phyloP scores from a whole-genome alignment of 208 protist species.

The Tritrichomonas foetus region DNA sequence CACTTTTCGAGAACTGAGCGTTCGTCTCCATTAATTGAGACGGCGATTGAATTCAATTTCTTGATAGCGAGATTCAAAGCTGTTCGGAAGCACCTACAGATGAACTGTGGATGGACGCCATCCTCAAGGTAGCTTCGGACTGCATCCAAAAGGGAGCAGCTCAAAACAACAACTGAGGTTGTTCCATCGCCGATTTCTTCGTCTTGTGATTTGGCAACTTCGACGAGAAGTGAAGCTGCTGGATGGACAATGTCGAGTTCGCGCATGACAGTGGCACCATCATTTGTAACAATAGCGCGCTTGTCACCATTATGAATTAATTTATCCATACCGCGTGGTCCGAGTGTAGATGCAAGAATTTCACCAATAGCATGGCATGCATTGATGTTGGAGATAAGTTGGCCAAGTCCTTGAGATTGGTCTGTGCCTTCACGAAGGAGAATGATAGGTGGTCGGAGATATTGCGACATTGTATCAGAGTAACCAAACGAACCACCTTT shows the following conservation, averaged over 20 bases:
- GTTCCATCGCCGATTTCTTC: conserved; percentile 99
- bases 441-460: conserved; percentile 80
- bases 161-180: conserved; percentile 97
- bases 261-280: conserved; percentile 99
- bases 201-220: conserved; percentile 94
- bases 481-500: too few species aligned
- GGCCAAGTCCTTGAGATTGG: conserved; percentile 91
- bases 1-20: conserved; percentile 74
- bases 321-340: conserved; percentile 99
- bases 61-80: conserved; percentile 51
- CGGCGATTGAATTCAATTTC: conserved; percentile 77
- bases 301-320: conserved; percentile 74
- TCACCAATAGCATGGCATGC: conserved; percentile 83
- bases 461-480: not conserved
- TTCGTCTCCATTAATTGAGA: conserved; percentile 67
- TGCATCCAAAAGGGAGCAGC: conserved; percentile 92
- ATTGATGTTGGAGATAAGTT: conserved; percentile 99
- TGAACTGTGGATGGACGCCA: conserved; percentile 95
- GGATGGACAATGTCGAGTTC: conserved; percentile 99
- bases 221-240: conserved; percentile 93
- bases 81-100: conserved; percentile 84
- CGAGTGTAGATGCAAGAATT: conserved; percentile 79
- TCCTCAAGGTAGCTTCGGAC: conserved; percentile 97
- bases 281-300: conserved; percentile 96
- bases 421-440: conserved; percentile 99